These are phyloP conservation scores for Chalciporus sp. DNA, from an alignment of 1,284 basidiomycete genomes.

Conservation along the genomic window DNA sequence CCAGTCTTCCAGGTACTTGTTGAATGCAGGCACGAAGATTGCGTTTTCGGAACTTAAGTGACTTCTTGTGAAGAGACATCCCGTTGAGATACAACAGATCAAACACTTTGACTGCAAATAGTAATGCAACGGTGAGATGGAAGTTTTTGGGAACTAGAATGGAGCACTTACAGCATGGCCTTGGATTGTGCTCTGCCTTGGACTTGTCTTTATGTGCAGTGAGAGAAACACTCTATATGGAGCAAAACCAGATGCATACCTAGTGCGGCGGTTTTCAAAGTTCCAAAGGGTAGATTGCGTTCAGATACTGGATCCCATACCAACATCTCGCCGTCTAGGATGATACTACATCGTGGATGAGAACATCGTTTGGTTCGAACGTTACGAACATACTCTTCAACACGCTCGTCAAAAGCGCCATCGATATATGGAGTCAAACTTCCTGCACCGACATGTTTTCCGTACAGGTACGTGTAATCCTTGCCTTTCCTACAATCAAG, in stretches of 20 bases:
- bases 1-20: constrained; percentile 74
- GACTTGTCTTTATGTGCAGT: constrained; percentile 54
- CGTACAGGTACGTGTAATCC: constrained; percentile 92
- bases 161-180: constrained; percentile 81
- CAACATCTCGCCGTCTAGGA: constrained; percentile 95
- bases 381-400: constrained; percentile 69
- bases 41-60: constrained; percentile 67
- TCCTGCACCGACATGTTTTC: constrained; percentile 76
- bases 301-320: constrained; percentile 92
- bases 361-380: background rate
- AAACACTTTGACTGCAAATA: constrained; percentile 83
- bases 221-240: constrained; percentile 5
- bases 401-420: constrained; percentile 68
- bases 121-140: background rate
- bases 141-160: background rate
- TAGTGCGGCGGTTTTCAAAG: constrained; percentile 85
- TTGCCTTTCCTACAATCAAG: constrained; percentile 75
- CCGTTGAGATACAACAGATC: constrained; percentile 89
- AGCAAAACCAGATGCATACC: constrained; percentile 45
- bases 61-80: constrained; percentile 64
- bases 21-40: constrained; percentile 66
- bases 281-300: constrained; percentile 88
- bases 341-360: constrained; percentile 57
- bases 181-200: constrained; percentile 69
- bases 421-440: constrained; percentile 87